Evolutionary conservation across 495 filamentous ascomycete species (phyloP), one percentile per base, ranked within the genome.

Genomic region (Aspergillus diversus): DNA sequence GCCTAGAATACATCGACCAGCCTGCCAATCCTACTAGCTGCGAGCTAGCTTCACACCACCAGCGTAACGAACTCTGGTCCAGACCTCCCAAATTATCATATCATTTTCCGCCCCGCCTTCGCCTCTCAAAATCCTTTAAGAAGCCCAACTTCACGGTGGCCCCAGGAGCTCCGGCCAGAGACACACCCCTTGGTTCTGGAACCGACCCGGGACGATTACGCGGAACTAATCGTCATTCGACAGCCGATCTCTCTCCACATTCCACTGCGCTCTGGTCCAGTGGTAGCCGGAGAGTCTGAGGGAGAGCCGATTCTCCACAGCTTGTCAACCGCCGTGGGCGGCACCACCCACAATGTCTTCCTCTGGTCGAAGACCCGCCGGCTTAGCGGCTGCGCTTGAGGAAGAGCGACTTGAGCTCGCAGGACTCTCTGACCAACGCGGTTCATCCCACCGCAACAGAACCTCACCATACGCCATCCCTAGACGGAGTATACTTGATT

Each of bases 401-500:
- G 56, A 70, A 60, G 68, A 70, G 53, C 68, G 68, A 7, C 65
- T 65, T 13, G 68, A 70, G 49, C 63, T 70, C 27, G 50, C 61
- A 33, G 55, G 47, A n/a, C 15, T 39, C 13, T 39, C 55, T 27
- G 63, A 69, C 33, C 43, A 43, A 15, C 63, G 63, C 52, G 52
- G 33, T 32, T 50, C 37, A 13, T 48, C 75, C 73, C 33, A 70
- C 71, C 17, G 65, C 61, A 54, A 58, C 50, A 33, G 50, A 33
- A 60, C 50, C 33, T 31, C 83, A 16, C 77, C 83, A 5, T 81
- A 72, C 66, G 54, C 53, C 11, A 12, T 17, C 33, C 58, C 67
- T 37, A 59, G 68, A 55, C 64, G 70, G 50, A 75, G 69, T 48
- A 59, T 73, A 61, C 55, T 71, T 31, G 71, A 73, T 53, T 57